phyloP scores from a whole-genome alignment of 2,329 filamentous ascomycete species.

The Clarireedia homoeocarpa region DNA sequence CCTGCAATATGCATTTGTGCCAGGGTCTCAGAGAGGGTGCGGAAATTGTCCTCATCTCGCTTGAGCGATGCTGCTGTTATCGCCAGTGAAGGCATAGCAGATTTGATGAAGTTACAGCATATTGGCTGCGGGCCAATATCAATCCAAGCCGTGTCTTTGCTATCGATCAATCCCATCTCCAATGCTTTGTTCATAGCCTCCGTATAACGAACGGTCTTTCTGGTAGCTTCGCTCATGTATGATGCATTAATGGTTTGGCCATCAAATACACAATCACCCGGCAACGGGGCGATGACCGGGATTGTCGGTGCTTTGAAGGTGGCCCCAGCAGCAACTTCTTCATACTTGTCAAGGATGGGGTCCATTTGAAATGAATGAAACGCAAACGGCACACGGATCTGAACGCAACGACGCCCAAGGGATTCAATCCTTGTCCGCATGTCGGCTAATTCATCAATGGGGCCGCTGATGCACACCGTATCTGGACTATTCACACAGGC shows the following conservation, averaged over 20 bases:
- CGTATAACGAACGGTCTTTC: constrained; percentile 58
- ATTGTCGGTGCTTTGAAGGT: constrained; percentile 46
- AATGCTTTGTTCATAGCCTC: constrained; percentile 48
- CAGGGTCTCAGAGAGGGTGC: constrained; percentile 50
- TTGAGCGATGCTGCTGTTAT: constrained; percentile 52
- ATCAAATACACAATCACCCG: constrained; percentile 50
- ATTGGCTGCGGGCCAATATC: constrained; percentile 66
- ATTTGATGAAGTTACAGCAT: constrained; percentile 51
- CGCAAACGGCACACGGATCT: constrained; percentile 55
- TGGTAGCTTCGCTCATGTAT: constrained; percentile 56
- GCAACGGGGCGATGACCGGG: constrained; percentile 59
- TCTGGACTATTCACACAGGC: constrained; percentile 2
- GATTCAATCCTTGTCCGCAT: constrained; percentile 40
- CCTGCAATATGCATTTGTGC: constrained; percentile 52
- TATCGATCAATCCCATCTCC: constrained; percentile 51
- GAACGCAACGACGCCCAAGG: constrained; percentile 39
- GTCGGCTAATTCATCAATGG: background rate
- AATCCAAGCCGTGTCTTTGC: constrained; percentile 53
- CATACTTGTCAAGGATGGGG: constrained; percentile 51
- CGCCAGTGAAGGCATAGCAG: constrained; percentile 42
- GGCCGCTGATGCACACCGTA: constrained; percentile 35
- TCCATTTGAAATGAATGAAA: constrained; percentile 59
- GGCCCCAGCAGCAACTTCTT: constrained; percentile 42
- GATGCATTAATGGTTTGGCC: constrained; percentile 46
- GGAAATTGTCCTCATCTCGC: constrained; percentile 54